phyloP scores from a whole-genome alignment of 1,284 basidiomycete genomes.

The Butyriboletus appendiculatus region DNA sequence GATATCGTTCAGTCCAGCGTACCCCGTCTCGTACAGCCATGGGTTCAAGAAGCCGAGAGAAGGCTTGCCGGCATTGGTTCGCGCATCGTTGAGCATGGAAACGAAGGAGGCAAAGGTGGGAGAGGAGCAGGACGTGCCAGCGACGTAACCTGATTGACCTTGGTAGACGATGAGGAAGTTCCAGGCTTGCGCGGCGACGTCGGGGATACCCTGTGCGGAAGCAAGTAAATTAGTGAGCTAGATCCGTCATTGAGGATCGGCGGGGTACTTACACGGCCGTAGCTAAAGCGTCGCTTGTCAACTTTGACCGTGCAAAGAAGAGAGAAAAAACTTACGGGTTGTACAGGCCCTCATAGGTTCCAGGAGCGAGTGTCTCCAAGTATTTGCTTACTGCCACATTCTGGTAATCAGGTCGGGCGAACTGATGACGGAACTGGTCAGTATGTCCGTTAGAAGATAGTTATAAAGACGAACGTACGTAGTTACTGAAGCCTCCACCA shows the following conservation, averaged over 20 bases:
- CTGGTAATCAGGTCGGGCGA: slow-evolving; percentile 24
- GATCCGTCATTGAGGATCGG: slow-evolving; percentile 22
- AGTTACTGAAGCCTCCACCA: slow-evolving; percentile 65
- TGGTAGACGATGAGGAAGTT: slow-evolving; percentile 15
- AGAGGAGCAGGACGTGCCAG: slow-evolving; percentile 51
- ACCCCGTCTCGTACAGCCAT: slow-evolving; percentile 47
- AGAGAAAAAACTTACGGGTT: slow-evolving; percentile 44
- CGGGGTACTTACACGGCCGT: slow-evolving; percentile 37
- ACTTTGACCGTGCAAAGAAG: not conserved
- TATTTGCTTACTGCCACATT: slow-evolving; percentile 29
- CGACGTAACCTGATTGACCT: slow-evolving; percentile 18
- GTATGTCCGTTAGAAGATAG: not conserved
- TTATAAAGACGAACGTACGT: slow-evolving; percentile 16
- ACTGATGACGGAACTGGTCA: slow-evolving; percentile 12
- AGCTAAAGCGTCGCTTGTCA: slow-evolving; percentile 11
- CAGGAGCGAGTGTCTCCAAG: slow-evolving; percentile 45
- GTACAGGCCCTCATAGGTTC: slow-evolving; percentile 57
- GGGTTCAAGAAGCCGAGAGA: slow-evolving; percentile 64
- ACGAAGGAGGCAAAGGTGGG: slow-evolving; percentile 40
- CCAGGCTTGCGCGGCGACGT: slow-evolving; percentile 55
- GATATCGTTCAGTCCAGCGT: slow-evolving; percentile 49
- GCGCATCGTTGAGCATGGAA: slow-evolving; percentile 62
- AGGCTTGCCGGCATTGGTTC: slow-evolving; percentile 42
- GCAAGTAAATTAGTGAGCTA: slow-evolving; percentile 22
- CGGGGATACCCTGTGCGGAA: slow-evolving; percentile 49